Conservation (phyloP, 768 basidiomycete species). For the Amanita brunnescens region DNA sequence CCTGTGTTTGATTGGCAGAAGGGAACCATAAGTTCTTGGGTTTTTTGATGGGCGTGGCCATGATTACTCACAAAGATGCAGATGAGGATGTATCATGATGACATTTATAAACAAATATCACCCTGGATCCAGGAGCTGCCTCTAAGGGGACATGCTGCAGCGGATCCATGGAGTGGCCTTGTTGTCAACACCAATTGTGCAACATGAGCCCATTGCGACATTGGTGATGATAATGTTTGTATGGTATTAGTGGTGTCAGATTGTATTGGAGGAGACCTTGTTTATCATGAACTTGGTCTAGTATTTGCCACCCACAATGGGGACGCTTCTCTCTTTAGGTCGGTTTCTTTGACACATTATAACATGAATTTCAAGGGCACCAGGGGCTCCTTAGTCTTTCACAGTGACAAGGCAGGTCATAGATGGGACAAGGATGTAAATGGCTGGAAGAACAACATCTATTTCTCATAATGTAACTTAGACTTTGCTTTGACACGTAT, state of each 20-base stretch:
- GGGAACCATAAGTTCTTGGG: background rate
- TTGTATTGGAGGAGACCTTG: conserved; percentile 19
- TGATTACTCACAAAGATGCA: background rate
- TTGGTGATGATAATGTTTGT: conserved; percentile 15
- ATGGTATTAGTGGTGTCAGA: conserved; percentile 15
- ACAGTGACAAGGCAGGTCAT: conserved; percentile 9
- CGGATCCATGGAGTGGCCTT: conserved; percentile 14
- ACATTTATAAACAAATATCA: background rate
- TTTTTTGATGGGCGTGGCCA: background rate
- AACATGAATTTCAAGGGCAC: conserved; percentile 16
- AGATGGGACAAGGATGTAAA: background rate
- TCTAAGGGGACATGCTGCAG: conserved; percentile 7
- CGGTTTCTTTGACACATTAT: conserved; percentile 16
- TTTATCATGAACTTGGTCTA: conserved; percentile 17
- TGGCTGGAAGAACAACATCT: background rate
- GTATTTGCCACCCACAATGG: conserved; percentile 13
- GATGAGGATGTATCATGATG: background rate
- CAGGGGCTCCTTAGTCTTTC: conserved; percentile 15
- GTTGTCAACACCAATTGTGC: conserved; percentile 15
- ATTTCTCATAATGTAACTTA: background rate
- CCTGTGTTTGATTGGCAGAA: background rate
- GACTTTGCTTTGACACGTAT: no score
- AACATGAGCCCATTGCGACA: conserved; percentile 15
- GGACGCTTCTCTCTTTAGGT: conserved; percentile 17
- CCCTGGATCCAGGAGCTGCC: conserved; percentile 8